Evolutionary conservation across 225 moss, liverwort and hornwort genomes (phyloP).

Genomic region (Polytrichum commune): DNA sequence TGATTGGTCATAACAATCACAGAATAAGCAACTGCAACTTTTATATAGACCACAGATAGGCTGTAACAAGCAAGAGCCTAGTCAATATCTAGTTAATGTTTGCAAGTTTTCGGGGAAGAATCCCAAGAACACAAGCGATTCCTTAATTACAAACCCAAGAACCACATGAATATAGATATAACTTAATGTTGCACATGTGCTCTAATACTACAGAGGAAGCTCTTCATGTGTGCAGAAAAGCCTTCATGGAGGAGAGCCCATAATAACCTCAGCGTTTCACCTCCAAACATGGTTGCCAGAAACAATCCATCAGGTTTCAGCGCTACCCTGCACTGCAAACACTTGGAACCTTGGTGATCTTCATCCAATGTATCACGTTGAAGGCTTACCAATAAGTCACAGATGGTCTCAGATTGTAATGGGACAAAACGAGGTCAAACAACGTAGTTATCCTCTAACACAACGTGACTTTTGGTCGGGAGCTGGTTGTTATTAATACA

Average conservation of each 20-base stretch:
- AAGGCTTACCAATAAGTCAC: neutral
- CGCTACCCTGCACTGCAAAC: slow-evolving; percentile 84
- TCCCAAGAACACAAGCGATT: too few species aligned
- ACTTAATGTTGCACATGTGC: too few species aligned
- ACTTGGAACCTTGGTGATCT: neutral
- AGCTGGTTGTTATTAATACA: too few species aligned
- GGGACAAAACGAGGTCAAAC: neutral
- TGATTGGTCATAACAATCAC: neutral
- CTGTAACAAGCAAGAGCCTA: neutral
- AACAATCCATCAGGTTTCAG: slow-evolving; percentile 97
- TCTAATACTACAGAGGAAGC: too few species aligned
- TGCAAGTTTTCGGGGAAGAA: too few species aligned
- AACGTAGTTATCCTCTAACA: neutral
- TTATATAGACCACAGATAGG: neutral
- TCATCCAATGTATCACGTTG: neutral
- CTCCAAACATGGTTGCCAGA: slow-evolving; percentile 94
- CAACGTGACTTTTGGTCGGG: too few species aligned
- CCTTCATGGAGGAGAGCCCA: too few species aligned
- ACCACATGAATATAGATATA: too few species aligned
- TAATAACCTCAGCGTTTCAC: slow-evolving; percentile 83
- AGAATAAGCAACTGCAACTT: neutral
- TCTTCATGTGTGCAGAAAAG: too few species aligned
- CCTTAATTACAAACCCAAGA: too few species aligned
- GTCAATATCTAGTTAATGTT: too few species aligned
- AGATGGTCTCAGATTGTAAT: neutral